These are phyloP conservation scores for Calendula officinalis DNA, from an alignment of 129 eudicot genomes.

Conservation along the genomic window DNA sequence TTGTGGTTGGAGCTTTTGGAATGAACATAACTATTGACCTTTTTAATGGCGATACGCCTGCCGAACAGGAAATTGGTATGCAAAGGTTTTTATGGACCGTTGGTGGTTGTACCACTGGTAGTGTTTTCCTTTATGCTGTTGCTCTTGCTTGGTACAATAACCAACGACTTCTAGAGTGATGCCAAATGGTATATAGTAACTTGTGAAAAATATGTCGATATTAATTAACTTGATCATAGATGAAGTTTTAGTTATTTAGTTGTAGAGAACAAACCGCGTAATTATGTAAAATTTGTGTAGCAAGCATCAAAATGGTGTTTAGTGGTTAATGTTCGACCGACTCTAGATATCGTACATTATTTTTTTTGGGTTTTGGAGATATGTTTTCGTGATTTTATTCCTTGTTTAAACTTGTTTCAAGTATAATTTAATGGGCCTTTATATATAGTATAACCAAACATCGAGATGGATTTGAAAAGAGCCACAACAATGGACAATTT, in stretches of 20 bases:
- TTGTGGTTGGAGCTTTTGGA: slow-evolving; percentile 70
- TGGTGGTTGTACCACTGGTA: slow-evolving; percentile 63
- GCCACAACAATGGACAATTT: no score
- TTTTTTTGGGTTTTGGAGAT: not conserved
- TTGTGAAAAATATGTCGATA: not conserved
- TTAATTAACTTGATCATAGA: not conserved
- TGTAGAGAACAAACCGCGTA: not conserved
- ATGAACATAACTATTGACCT: slow-evolving; percentile 68
- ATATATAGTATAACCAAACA: slow-evolving; percentile 18
- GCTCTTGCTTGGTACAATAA: slow-evolving; percentile 77
- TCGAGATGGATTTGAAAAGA: not conserved
- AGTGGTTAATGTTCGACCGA: not conserved
- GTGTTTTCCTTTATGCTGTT: slow-evolving; percentile 48
- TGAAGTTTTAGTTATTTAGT: not conserved
- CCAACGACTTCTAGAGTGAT: slow-evolving; percentile 58
- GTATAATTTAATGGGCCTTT: not conserved
- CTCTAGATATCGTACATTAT: not conserved
- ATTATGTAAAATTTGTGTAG: not conserved
- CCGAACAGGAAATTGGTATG: slow-evolving; percentile 39
- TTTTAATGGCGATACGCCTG: slow-evolving; percentile 30
- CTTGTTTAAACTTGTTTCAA: not conserved
- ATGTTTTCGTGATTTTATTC: not conserved
- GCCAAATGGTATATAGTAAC: not conserved
- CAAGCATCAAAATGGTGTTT: not conserved
- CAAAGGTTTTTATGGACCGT: slow-evolving; percentile 59